Percentiles rank a stretch among this genome's conserved stretches.
Conservation (phyloP, 192 early-diverging fungal species). For the Linnemannia hyalina region DNA sequence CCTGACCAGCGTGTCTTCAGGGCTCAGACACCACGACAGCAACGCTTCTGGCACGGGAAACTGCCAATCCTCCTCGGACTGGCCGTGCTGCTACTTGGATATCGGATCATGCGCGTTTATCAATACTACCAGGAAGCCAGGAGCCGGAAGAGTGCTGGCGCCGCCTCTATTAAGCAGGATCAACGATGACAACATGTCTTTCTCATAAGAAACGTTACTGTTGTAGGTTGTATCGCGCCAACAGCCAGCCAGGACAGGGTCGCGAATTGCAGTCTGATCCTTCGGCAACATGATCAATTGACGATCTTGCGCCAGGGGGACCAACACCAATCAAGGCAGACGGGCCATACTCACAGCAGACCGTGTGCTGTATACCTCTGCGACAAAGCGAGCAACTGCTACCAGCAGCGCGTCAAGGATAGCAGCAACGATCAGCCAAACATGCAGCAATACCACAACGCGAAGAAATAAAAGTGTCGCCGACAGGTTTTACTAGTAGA, state of each 20-base stretch:
- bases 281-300: neutral
- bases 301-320: neutral
- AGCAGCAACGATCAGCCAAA: neutral
- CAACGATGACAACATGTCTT: neutral
- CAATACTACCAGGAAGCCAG: slow-evolving; percentile 23
- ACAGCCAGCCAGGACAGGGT: neutral
- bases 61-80: slow-evolving; percentile 30
- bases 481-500: neutral
- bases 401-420: neutral
- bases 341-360: no score
- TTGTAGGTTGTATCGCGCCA: neutral
- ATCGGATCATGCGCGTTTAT: slow-evolving; percentile 37
- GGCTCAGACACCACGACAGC: slow-evolving; percentile 9
- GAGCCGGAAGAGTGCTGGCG: neutral
- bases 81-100: slow-evolving; percentile 33
- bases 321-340: no score
- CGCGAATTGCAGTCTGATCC: neutral
- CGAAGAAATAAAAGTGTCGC: neutral
- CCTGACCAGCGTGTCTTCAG: slow-evolving; percentile 26
- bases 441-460: neutral
- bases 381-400: no score
- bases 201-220: neutral
- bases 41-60: slow-evolving; percentile 43
- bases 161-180: neutral
- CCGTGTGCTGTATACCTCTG: no score